A percentile compares a stretch with the other conserved stretches of the same genome.
These are phyloP conservation scores for Saturnispora mendoncae DNA, from an alignment of 805 yeast species.

Conservation along the genomic window DNA sequence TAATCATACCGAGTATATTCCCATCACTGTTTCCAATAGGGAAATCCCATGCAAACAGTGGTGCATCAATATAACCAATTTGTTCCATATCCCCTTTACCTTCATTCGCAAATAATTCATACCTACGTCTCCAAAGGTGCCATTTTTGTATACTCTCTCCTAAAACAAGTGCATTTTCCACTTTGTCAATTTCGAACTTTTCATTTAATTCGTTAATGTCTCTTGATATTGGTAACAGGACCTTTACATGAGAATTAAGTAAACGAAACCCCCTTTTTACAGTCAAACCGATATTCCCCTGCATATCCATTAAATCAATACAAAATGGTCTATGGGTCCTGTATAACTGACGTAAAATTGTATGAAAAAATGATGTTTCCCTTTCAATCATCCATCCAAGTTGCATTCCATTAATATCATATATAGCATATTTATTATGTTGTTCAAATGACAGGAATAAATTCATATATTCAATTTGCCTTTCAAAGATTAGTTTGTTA, in stretches of 20 bases:
- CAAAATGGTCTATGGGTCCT: constrained; percentile 80
- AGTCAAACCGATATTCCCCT: constrained; percentile 52
- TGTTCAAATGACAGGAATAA: constrained; percentile 86
- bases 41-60: constrained; percentile 78
- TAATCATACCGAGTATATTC: constrained; percentile 63
- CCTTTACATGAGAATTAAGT: constrained; percentile 81
- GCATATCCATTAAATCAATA: constrained; percentile 59
- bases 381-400: constrained; percentile 79
- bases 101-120: constrained; percentile 57
- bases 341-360: constrained; percentile 74
- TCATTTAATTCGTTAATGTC: constrained; percentile 15
- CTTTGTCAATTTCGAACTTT: constrained; percentile 17
- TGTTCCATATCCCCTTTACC: constrained; percentile 48
- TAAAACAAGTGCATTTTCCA: constrained; percentile 40
- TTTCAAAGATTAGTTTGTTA: constrained; percentile 51
- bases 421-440: constrained; percentile 67
- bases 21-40: constrained; percentile 57
- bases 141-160: constrained; percentile 90
- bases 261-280: constrained; percentile 79
- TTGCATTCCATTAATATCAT: constrained; percentile 64
- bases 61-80: constrained; percentile 82
- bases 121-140: constrained; percentile 90
- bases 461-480: constrained; percentile 84
- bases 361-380: constrained; percentile 59
- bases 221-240: constrained; percentile 47